Conservation (phyloP, 1,284 basidiomycete genomes). For the Sphaerobolus stellatus region DNA sequence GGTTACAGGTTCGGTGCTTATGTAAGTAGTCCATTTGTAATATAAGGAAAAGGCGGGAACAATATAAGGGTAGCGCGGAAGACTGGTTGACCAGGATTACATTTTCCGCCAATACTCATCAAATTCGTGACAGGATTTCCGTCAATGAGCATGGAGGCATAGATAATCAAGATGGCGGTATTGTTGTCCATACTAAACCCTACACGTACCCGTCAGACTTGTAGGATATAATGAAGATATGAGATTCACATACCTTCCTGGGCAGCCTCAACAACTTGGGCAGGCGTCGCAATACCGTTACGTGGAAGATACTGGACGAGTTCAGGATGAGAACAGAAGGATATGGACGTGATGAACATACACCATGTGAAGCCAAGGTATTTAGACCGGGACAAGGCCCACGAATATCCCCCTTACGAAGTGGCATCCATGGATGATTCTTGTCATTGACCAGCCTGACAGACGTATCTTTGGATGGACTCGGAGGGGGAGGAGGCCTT, state of each 20-base stretch:
- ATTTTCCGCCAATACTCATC: conserved; percentile 1
- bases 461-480: not conserved
- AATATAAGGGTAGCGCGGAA: too few relatives aligned
- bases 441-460: not conserved
- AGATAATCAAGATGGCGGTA: not conserved
- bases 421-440: not conserved
- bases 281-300: not conserved
- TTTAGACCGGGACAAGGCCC: not conserved
- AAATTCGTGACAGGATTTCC: conserved; percentile 5
- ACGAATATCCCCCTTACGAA: not conserved
- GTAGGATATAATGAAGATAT: too few relatives aligned
- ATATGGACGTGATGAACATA: not conserved
- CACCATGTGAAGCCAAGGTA: not conserved
- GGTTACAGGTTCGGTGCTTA: too few relatives aligned
- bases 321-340: not conserved
- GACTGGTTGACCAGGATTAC: too few relatives aligned
- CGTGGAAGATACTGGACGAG: not conserved
- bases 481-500: not conserved
- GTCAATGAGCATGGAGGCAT: conserved; percentile 1
- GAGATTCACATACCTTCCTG: too few relatives aligned
- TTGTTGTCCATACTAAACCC: conserved; percentile 3
- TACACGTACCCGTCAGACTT: too few relatives aligned
- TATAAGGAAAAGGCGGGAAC: too few relatives aligned
- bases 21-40: too few relatives aligned
- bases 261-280: not conserved